These are phyloP conservation scores for Trifolium subterraneum DNA, from an alignment of 306 rosid genomes.

Conservation along the genomic window DNA sequence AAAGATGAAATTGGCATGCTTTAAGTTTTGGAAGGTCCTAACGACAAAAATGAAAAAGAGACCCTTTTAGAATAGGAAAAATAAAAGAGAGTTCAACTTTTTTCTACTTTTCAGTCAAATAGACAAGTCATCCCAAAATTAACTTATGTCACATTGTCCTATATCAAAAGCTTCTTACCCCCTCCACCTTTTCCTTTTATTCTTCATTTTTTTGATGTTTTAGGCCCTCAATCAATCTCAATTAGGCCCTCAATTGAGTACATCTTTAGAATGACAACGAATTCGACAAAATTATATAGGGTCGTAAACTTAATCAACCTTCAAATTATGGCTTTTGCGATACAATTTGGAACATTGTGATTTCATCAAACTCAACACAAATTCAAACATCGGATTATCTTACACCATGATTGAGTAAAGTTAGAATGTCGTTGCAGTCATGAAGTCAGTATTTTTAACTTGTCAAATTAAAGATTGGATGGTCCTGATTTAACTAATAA, in stretches of 20 bases:
- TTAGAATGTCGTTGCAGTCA: too few species aligned
- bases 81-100: conserved; percentile 17
- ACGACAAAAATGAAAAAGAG: conserved; percentile 18
- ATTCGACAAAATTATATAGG: too few species aligned
- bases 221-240: neutral
- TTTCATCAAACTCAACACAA: neutral
- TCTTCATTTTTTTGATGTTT: neutral
- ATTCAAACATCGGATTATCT: neutral
- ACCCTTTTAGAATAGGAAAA: conserved; percentile 27
- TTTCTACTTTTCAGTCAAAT: conserved; percentile 31
- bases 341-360: too few species aligned
- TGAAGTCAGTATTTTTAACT: too few species aligned
- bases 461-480: too few species aligned
- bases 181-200: neutral
- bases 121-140: conserved; percentile 26
- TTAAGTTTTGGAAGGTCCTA: conserved; percentile 27
- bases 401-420: too few species aligned
- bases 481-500: too few species aligned
- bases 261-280: too few species aligned
- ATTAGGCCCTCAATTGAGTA: neutral
- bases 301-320: too few species aligned
- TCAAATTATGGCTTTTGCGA: too few species aligned
- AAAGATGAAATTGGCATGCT: conserved; percentile 18
- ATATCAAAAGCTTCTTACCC: neutral
- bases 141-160: conserved; percentile 15